These are phyloP conservation scores for Macrophomina pseudophaseolina DNA, from an alignment of 2,329 filamentous ascomycete genomes.

Conservation along the genomic window DNA sequence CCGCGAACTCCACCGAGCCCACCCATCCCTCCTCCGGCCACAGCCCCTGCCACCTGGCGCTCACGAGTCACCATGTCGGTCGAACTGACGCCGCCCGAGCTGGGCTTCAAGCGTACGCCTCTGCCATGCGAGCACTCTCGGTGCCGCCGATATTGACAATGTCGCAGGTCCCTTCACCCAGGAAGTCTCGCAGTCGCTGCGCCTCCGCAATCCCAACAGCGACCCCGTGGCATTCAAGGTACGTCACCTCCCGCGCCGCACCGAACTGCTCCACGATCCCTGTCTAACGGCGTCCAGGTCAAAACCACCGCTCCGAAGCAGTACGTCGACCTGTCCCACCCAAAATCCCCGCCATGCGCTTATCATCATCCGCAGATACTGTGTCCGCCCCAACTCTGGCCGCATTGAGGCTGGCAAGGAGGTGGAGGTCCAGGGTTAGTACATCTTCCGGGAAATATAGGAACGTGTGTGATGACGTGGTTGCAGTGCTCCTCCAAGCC, in stretches of 20 bases:
- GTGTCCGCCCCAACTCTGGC: conserved; percentile 94
- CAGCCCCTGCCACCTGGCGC: conserved; percentile 26
- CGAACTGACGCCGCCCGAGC: conserved; percentile 87
- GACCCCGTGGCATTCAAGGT: conserved; percentile 70
- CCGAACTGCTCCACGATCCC: not conserved
- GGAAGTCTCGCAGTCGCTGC: conserved; percentile 67
- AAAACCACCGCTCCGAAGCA: conserved; percentile 99
- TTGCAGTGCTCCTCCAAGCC: conserved; percentile 85
- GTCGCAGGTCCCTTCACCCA: conserved; percentile 64
- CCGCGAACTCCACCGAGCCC: conserved; percentile 23
- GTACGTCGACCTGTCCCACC: conserved; percentile 62
- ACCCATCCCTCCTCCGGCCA: conserved; percentile 15
- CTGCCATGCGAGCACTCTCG: not conserved
- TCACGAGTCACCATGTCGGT: conserved; percentile 73
- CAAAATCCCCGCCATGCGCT: not conserved
- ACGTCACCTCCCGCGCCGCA: conserved; percentile 33
- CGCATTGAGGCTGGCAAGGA: conserved; percentile 88
- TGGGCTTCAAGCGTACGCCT: conserved; percentile 85
- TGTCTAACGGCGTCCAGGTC: conserved; percentile 64
- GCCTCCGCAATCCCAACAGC: conserved; percentile 62
- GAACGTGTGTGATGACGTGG: conserved; percentile 10
- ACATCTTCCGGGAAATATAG: not conserved
- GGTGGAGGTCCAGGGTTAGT: conserved; percentile 87
- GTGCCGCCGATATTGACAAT: not conserved
- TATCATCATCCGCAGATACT: conserved; percentile 70